A percentile compares a stretch with the other conserved stretches of the same genome.
Conservation (phyloP, 2,329 filamentous ascomycete species). For the Nemania bipapillata region DNA sequence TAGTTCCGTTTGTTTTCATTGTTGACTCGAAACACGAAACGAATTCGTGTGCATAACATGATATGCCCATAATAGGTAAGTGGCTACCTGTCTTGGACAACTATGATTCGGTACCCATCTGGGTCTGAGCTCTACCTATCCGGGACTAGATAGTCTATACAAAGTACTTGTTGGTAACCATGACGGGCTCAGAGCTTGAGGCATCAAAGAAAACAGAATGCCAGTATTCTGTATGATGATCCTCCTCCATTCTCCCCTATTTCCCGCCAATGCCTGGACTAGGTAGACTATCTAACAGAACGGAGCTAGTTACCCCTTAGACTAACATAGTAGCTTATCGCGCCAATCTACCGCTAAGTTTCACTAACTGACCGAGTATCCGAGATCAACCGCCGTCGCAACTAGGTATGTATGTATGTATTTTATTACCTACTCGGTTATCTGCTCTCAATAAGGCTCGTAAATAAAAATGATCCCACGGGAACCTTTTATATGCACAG, state of each 20-base stretch:
- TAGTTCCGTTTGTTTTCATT: background rate
- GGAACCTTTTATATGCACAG: background rate
- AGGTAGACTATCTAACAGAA: background rate
- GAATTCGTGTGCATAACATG: background rate
- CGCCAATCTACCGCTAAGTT: slow-evolving; percentile 1
- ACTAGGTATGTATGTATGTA: background rate
- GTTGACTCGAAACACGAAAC: background rate
- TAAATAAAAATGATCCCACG: background rate
- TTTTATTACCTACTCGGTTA: background rate
- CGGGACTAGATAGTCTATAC: background rate
- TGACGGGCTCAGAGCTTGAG: background rate
- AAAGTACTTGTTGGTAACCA: too few species aligned
- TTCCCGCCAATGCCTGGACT: background rate
- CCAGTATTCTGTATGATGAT: background rate
- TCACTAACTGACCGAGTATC: background rate
- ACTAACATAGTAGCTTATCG: background rate
- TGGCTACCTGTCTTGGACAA: too few species aligned
- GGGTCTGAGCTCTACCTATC: background rate
- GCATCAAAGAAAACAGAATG: background rate
- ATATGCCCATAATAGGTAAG: background rate
- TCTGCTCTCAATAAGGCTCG: background rate
- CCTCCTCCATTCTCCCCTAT: slow-evolving; percentile 1
- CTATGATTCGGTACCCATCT: too few species aligned
- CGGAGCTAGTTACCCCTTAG: background rate
- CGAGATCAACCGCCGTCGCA: background rate